Percentiles rank a stretch among this genome's conserved stretches.
Evolutionary conservation across 805 yeast species (phyloP).

Genomic region (Zygoascus biomembranicola): DNA sequence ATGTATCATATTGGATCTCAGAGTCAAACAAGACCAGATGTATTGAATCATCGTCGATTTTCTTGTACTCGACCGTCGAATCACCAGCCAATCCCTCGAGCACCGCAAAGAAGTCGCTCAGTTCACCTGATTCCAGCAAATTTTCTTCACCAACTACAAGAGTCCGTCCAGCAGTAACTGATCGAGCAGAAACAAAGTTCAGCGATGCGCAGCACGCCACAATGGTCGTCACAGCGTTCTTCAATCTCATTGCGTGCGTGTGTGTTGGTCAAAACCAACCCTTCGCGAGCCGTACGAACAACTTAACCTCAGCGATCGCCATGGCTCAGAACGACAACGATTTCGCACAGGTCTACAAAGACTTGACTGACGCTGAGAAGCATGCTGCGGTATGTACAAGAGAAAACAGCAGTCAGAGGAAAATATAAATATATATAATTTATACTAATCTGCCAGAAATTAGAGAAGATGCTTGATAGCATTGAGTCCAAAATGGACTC

Average conservation of each 20-base stretch:
- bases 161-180: conserved; percentile 19
- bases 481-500: conserved; percentile 58
- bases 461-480: conserved; percentile 58
- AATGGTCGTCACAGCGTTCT: neutral
- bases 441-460: conserved; percentile 21
- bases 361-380: conserved; percentile 58
- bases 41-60: conserved; percentile 25
- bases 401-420: too few relatives aligned
- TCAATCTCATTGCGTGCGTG: neutral
- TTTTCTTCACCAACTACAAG: conserved; percentile 28
- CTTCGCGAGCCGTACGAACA: neutral
- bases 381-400: conserved; percentile 41
- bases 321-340: conserved; percentile 20
- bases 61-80: conserved; percentile 27
- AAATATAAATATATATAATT: neutral
- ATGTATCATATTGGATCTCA: conserved; percentile 42
- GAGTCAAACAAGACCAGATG: conserved; percentile 35
- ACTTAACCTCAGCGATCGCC: neutral
- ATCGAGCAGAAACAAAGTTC: conserved; percentile 5
- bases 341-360: conserved; percentile 49
- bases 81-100: conserved; percentile 26
- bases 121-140: conserved; percentile 13
- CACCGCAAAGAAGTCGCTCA: conserved; percentile 14
- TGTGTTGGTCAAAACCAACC: neutral
- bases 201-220: neutral